Evolutionary conservation across 768 basidiomycete genomes (phyloP).

Genomic region (Auricularia cornea): DNA sequence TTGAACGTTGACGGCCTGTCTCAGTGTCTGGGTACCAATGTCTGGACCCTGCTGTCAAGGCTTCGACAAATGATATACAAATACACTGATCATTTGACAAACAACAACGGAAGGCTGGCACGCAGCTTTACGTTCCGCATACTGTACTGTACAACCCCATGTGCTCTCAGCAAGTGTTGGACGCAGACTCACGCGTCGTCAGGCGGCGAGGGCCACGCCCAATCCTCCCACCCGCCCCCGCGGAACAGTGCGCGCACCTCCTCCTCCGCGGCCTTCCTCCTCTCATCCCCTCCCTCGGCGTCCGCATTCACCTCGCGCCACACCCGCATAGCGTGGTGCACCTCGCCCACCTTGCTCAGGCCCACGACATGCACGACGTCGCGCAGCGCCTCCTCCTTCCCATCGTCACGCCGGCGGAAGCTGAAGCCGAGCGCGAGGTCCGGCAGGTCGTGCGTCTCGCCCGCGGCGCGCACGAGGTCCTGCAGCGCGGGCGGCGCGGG

Average conservation of each 20-base stretch:
- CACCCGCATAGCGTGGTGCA: constrained; percentile 60
- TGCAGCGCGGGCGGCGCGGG: constrained; percentile 52
- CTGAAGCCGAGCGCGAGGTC: constrained; percentile 69
- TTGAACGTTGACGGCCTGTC: too few species aligned
- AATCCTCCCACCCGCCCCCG: constrained; percentile 46
- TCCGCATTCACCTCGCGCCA: constrained; percentile 54
- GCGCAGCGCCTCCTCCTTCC: constrained; percentile 33
- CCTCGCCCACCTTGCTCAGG: constrained; percentile 59
- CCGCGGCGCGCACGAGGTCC: constrained; percentile 34
- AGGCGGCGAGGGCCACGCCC: constrained; percentile 64
- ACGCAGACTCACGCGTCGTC: not conserved
- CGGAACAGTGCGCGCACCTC: constrained; percentile 37
- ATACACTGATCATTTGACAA: too few species aligned
- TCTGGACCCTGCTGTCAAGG: too few species aligned
- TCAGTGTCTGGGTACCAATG: too few species aligned
- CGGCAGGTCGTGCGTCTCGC: constrained; percentile 35
- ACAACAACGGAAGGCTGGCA: too few species aligned
- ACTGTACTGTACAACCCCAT: too few species aligned
- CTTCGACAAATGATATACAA: too few species aligned
- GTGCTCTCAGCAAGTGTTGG: too few species aligned
- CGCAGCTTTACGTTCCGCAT: too few species aligned
- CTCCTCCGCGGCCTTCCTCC: constrained; percentile 38
- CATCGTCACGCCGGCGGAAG: constrained; percentile 24
- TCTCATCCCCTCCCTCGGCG: constrained; percentile 14
- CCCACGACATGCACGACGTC: constrained; percentile 53